A percentile compares a stretch with the other conserved stretches of the same genome.
Evolutionary conservation across 306 rosid genomes (phyloP).

Genomic region (Cyclanthera cordifolia): DNA sequence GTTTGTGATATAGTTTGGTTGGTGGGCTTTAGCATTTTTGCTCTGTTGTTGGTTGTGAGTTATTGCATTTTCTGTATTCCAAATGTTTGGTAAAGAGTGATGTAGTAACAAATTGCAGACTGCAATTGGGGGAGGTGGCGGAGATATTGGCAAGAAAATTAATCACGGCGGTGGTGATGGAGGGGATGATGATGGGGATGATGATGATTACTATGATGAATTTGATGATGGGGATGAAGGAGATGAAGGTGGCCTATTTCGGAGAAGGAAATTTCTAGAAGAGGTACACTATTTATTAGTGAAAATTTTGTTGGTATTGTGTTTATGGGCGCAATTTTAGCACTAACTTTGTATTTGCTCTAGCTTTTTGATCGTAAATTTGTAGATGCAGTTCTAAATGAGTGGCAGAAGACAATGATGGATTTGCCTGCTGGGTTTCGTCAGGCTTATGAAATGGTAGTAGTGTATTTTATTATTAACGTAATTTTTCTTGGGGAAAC

Average conservation of each 20-base stretch:
- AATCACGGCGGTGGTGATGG: conserved; percentile 96
- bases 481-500: conserved; percentile 15
- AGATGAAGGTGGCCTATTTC: conserved; percentile 88
- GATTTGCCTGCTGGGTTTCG: conserved; percentile 98
- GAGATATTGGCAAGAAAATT: conserved; percentile 77
- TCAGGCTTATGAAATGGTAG: conserved; percentile 98
- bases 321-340: background rate
- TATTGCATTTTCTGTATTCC: background rate
- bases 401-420: conserved; percentile 92
- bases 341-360: conserved; percentile 22
- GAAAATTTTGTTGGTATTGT: background rate
- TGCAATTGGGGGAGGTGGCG: conserved; percentile 87
- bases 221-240: conserved; percentile 97
- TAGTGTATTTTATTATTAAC: conserved; percentile 15
- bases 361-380: conserved; percentile 92
- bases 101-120: conserved; percentile 36
- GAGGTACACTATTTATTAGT: conserved; percentile 43
- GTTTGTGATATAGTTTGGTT: background rate
- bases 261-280: conserved; percentile 73
- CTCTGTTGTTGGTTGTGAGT: conserved; percentile 2
- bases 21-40: background rate
- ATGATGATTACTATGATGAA: conserved; percentile 93
- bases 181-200: conserved; percentile 85
- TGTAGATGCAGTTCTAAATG: conserved; percentile 82
- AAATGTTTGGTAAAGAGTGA: background rate